A percentile compares a stretch with the other conserved stretches of the same genome.
phyloP scores from a whole-genome alignment of 495 filamentous ascomycete genomes.

The Penicillium soppii region DNA sequence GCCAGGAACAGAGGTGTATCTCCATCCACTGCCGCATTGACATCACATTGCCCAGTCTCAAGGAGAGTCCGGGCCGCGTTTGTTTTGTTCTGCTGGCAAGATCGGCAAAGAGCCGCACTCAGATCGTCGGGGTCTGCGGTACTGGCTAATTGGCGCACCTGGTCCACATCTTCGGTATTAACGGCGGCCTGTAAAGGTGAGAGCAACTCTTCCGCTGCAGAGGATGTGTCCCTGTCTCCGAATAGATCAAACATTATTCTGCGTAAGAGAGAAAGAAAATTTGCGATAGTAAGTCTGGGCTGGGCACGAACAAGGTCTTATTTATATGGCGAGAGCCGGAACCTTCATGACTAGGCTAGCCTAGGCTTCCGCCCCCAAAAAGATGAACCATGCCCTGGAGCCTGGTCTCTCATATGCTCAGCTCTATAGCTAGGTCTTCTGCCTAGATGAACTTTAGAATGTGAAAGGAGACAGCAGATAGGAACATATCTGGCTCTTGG shows the following conservation, averaged over 20 bases:
- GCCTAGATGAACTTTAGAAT: no score
- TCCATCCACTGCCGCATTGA: neutral
- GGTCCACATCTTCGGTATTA: slow-evolving; percentile 1
- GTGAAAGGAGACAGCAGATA: no score
- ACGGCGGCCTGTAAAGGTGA: slow-evolving; percentile 3
- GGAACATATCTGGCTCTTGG: no score
- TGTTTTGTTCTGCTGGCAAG: slow-evolving; percentile 1
- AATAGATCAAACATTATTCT: neutral
- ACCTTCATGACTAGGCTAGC: no score
- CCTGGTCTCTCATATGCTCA: no score
- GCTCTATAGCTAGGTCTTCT: no score
- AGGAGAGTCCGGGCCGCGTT: neutral
- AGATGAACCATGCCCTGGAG: no score
- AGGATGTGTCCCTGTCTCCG: neutral
- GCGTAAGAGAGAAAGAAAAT: no score
- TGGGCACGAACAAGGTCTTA: no score
- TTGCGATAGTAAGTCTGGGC: no score
- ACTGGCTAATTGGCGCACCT: neutral
- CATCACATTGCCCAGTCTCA: slow-evolving; percentile 5
- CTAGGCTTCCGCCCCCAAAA: no score
- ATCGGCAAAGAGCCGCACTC: slow-evolving; percentile 1
- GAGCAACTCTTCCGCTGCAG: neutral
- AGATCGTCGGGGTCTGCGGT: slow-evolving; percentile 3
- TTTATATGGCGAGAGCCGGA: no score
- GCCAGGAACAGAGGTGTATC: slow-evolving; percentile 7